Base-by-base conservation (phyloP, 2,329 filamentous ascomycete genomes). In the Zalaria sp. region DNA sequence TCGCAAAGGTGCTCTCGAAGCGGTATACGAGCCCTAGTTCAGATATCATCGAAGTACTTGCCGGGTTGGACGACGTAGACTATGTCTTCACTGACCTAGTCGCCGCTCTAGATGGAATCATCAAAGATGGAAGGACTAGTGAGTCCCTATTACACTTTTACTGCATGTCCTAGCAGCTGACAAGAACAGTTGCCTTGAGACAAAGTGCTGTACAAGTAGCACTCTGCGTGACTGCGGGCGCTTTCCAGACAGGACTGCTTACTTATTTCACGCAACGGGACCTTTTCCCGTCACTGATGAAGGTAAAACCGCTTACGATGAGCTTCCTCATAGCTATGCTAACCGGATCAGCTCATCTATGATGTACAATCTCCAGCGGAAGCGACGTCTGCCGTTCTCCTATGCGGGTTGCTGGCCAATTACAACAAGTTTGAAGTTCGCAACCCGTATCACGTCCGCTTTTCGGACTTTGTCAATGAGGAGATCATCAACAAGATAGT, bases 381-480 rank as follows among this genome's bases (percentile, higher is more conserved):
- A 53, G 76, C 75, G 44, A 73, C 41, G 35, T 75, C 83, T 44
- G 82, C 89, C 0, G 87, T 95, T 50, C 76, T 81, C 9, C 73
- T 96, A 6, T 71, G 95, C 18, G 89, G 89, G 8, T 71, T 96
- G 3, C 68, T 98, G 41, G 83, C 85, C 49, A 98, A 96, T 64
- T 96, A 96, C 72, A 96, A 98, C 72, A 98, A 96, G 61, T 98
- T 98, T 56, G 91, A 98, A 61, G 89, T 93, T 43, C 88, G 94
- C 58, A 98, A 98, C 52, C 89, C 89, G 0, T 98, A 98, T 54
- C 82, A 91, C 53, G 68, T 93, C 47, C 83, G 89, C 27, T 72
- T 98, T 10, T 87, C 89, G 53, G 88, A 96, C 59, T 96, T 96
- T 61, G 86, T 95, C 53, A 94, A 98, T 56, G 88, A 96, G 56